phyloP scores from a whole-genome alignment of 1,284 basidiomycete genomes.

The Leccinum angustisporum region DNA sequence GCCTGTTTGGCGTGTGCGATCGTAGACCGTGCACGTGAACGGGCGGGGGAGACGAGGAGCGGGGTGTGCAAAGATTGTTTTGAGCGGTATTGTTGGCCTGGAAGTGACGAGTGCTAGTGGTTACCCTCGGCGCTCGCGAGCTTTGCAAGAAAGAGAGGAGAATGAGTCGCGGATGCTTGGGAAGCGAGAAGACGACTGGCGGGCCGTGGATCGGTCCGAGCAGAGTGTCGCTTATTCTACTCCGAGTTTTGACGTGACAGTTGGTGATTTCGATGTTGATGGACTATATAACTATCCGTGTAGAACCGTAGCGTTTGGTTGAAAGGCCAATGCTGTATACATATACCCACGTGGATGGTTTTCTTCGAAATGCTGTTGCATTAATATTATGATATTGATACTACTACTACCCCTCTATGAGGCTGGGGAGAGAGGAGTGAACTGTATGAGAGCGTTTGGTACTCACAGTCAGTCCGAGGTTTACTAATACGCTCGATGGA shows the following conservation, averaged over 20 bases:
- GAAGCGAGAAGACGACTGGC: neutral
- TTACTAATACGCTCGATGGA: no score
- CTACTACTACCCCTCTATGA: neutral
- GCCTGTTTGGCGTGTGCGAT: slow-evolving; percentile 47
- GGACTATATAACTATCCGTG: neutral
- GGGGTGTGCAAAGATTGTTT: slow-evolving; percentile 43
- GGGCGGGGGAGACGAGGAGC: slow-evolving; percentile 29
- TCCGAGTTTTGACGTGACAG: neutral
- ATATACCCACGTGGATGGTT: neutral
- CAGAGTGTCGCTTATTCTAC: neutral
- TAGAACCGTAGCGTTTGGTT: neutral
- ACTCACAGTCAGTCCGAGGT: neutral
- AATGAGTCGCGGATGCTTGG: neutral
- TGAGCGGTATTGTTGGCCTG: slow-evolving; percentile 39
- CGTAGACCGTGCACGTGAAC: slow-evolving; percentile 40
- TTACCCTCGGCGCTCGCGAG: neutral
- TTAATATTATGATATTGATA: neutral
- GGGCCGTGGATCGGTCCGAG: neutral
- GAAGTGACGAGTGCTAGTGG: neutral
- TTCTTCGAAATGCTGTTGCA: neutral
- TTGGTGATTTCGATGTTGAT: neutral
- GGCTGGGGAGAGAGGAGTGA: neutral
- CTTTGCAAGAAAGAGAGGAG: neutral
- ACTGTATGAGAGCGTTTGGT: neutral
- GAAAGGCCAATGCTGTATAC: neutral